Base-by-base conservation (phyloP, 2,329 filamentous ascomycete species). In the Botrytis deweyae region DNA sequence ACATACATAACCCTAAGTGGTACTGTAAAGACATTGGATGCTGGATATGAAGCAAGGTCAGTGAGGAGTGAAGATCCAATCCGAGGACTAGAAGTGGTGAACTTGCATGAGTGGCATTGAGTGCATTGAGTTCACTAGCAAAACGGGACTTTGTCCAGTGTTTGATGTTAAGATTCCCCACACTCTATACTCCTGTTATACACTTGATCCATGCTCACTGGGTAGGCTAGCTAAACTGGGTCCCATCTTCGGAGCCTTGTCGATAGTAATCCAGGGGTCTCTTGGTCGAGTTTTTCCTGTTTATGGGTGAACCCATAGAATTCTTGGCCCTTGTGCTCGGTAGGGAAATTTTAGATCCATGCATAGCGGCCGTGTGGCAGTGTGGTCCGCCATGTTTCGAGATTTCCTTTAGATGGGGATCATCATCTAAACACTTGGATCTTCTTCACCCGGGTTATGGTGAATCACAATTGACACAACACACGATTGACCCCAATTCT, bases 121-220 rank as follows among this genome's bases (percentile, higher is more conserved):
- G 77, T 78, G 80, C 80, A 81, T 81, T 78, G 75, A 80, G 77
- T 76, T 78, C 78, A 77, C 71, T 75, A 75, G 66, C 74, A 75
- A 79, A 76, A 73, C 74, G 74, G 74, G 75, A 78, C 76, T 80
- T 25, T 76, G 79, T 75, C 79, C 73, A 78, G 78, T 80, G 80
- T 80, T 81, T 81, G 79, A 80, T 73, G 79, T 80, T 80, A 73
- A 78, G 73, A 78, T 77, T 80, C 78, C 77, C 79, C 79, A 80
- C 78, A 80, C 77, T 77, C 68, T 73, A 25, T 44, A 44, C 63
- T 65, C 38, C 55, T 69, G 52, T 76, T 75, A 68, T 75, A 76
- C 76, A 74, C 72, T 74, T 77, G 74, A 77, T 74, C 78, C 78
- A 77, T 78, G 77, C 73, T 76, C 70, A 78, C 74, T 73, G 55